Evolutionary conservation across 2,329 filamentous ascomycete species (phyloP), one percentile per base, ranked within the genome.

Genomic region (Fusarium sacchari): DNA sequence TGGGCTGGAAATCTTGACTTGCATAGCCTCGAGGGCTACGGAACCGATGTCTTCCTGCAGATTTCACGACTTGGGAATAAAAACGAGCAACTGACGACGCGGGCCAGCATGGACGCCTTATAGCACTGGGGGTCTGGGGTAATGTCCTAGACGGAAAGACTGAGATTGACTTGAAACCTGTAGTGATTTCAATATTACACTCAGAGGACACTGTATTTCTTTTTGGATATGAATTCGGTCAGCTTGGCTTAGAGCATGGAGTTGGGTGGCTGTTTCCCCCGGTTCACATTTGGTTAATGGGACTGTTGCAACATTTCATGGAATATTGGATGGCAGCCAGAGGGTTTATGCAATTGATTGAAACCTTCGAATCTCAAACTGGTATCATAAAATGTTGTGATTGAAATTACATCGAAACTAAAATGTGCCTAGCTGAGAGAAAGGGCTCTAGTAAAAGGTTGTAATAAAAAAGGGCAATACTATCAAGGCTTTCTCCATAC

Each of bases 1-100:
- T 99, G 96, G 96, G 96, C 96, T 6, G 96, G 96, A 30, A 96
- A 90, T 77, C 85, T 99, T 14, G 93, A 97, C 78, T 83, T 98
- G 66, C 96, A 98, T 81, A 98, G 93, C 79, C 85, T 99, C 13
- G 96, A 98, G 80, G 97, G 96, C 2, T 98, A 98, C 80, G 96
- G 96, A 20, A 94, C 97, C 12, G 96, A 99, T 84, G 95, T 94
- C 1, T 99, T 99, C 79, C 84, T 99, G 72, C 95, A 98, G 80
- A 97, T 99, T 68, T 97, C 94, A 10, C 97, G 97, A 81, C 86
- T 99, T 64, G 96, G 96, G 26, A 99, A 99, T 82, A 98, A 97
- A 87, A 98, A 98, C 79, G 96, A 99, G 85, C 94, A 97, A 82
- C 86, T 99, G 70, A 94, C 89, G 6, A 94, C 90, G 34, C 86